Conservation (phyloP, 192 early-diverging fungal genomes). For the Dimargaris cristalligena region DNA sequence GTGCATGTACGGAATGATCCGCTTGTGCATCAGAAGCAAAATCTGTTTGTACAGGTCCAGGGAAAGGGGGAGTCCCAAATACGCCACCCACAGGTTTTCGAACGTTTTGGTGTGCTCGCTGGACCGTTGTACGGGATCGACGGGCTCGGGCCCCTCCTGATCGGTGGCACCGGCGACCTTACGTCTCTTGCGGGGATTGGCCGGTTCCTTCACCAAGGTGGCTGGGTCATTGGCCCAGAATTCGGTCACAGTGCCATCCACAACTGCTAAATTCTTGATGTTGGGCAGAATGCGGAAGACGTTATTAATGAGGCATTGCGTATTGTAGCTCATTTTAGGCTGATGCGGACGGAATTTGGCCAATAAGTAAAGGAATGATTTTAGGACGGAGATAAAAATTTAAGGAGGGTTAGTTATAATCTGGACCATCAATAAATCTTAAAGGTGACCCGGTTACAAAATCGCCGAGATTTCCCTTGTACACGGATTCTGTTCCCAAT, state of each 20-base stretch:
- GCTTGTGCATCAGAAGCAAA: conserved; percentile 67
- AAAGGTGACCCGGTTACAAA: too few species aligned
- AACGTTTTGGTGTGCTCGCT: conserved; percentile 54
- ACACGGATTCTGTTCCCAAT: too few species aligned
- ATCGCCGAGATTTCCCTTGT: too few species aligned
- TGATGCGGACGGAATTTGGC: too few species aligned
- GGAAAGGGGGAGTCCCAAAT: conserved; percentile 53
- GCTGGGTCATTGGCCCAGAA: conserved; percentile 30
- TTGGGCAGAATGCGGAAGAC: conserved; percentile 38
- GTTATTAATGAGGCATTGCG: too few species aligned
- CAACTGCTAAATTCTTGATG: conserved; percentile 39
- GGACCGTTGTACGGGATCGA: conserved; percentile 7
- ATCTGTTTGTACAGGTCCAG: conserved; percentile 62
- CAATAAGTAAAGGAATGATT: too few species aligned
- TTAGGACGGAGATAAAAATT: too few species aligned
- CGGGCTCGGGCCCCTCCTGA: conserved; percentile 1
- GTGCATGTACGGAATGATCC: conserved; percentile 73
- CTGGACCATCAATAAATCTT: too few species aligned
- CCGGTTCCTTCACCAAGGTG: background rate
- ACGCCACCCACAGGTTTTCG: conserved; percentile 61
- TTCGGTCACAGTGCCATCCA: conserved; percentile 31
- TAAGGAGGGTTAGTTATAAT: too few species aligned
- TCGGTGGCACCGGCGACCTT: background rate
- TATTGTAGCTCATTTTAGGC: too few species aligned
- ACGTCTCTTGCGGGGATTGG: background rate